Evolutionary conservation across 2,329 filamentous ascomycete species (phyloP).

Genomic region (Dothidotthia symphoricarpi): DNA sequence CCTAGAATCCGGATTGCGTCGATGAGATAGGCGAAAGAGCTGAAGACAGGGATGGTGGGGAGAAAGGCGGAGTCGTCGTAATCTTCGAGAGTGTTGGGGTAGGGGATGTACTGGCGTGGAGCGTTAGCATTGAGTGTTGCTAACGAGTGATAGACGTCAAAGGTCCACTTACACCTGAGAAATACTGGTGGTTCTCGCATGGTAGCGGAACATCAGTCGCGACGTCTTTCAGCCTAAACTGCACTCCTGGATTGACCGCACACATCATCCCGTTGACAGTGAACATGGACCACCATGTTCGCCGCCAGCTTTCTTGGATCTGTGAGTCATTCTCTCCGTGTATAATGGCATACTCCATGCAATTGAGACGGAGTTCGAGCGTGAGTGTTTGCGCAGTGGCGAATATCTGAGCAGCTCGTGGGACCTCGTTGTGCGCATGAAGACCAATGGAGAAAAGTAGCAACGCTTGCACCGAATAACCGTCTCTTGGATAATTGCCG

Average conservation of each 20-base stretch:
- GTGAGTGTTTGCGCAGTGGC: conserved; percentile 68
- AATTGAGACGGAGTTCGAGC: conserved; percentile 73
- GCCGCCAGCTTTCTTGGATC: conserved; percentile 77
- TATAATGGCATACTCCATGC: conserved; percentile 61
- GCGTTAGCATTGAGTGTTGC: conserved; percentile 15
- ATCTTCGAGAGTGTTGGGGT: conserved; percentile 60
- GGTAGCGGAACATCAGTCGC: conserved; percentile 69
- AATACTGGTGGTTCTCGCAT: conserved; percentile 76
- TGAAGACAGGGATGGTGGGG: conserved; percentile 68
- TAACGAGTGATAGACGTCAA: conserved; percentile 4
- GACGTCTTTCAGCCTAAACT: conserved; percentile 67
- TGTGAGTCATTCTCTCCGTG: conserved; percentile 65
- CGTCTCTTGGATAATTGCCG: conserved; percentile 35
- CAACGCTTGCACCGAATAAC: conserved; percentile 71
- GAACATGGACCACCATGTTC: conserved; percentile 89
- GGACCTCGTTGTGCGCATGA: conserved; percentile 71
- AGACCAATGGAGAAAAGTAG: conserved; percentile 74
- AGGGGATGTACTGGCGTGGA: conserved; percentile 33
- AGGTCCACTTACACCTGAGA: conserved; percentile 35
- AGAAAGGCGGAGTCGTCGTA: conserved; percentile 76
- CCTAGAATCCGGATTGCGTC: conserved; percentile 77
- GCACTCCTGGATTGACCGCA: conserved; percentile 71
- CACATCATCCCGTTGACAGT: conserved; percentile 83
- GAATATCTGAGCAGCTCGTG: conserved; percentile 66
- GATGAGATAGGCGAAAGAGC: conserved; percentile 81